Conservation (phyloP, 2,329 filamentous ascomycete species). For the Talaromyces albobiverticillius region DNA sequence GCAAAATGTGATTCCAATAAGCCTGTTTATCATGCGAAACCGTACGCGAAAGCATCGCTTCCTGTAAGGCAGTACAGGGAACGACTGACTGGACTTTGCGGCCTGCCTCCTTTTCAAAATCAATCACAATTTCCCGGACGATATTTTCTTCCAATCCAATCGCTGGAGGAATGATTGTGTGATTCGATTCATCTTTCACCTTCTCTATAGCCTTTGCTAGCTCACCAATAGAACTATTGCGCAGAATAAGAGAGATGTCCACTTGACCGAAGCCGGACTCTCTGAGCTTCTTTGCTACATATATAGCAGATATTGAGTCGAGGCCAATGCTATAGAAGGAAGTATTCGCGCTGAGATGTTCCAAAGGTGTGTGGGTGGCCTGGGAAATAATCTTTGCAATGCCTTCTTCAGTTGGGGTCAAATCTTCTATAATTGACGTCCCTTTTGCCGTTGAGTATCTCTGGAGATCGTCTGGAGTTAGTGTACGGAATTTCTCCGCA, state of each 20-base stretch:
- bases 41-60: constrained; percentile 73
- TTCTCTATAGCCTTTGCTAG: constrained; percentile 43
- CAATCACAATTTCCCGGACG: constrained; percentile 26
- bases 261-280: constrained; percentile 47
- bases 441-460: constrained; percentile 29
- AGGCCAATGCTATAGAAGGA: constrained; percentile 77
- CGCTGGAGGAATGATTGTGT: background rate
- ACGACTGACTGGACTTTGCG: constrained; percentile 55
- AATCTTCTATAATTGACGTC: constrained; percentile 33
- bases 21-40: constrained; percentile 44
- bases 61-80: constrained; percentile 83
- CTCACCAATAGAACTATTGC: constrained; percentile 62
- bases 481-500: constrained; percentile 42
- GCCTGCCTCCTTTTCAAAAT: constrained; percentile 31
- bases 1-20: constrained; percentile 71
- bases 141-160: constrained; percentile 25
- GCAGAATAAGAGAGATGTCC: constrained; percentile 68
- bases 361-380: constrained; percentile 45
- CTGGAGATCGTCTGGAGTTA: constrained; percentile 50
- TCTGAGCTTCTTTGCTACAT: constrained; percentile 59
- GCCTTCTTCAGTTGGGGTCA: constrained; percentile 55
- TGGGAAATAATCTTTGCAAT: constrained; percentile 57
- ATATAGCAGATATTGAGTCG: constrained; percentile 79
- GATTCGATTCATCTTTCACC: background rate
- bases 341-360: constrained; percentile 59